Evolutionary conservation across 2,329 filamentous ascomycete species (phyloP).

Genomic region (Reticulascus tulasneorum): DNA sequence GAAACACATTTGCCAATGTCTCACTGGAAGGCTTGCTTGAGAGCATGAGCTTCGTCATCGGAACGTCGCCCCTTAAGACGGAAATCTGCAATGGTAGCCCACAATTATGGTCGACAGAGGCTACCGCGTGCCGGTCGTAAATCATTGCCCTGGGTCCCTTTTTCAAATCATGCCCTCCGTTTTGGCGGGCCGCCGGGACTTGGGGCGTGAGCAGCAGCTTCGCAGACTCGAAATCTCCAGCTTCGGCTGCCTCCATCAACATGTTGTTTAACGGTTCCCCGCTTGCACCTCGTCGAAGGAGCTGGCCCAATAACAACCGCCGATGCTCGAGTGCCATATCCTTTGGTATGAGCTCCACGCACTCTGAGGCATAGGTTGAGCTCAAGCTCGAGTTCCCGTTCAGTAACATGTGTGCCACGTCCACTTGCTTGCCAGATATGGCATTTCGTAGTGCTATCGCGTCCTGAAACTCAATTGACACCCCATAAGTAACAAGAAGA

Average conservation of each 20-base stretch:
- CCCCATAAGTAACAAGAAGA: conserved; percentile 49
- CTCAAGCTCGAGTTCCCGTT: conserved; percentile 38
- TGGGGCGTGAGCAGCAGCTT: conserved; percentile 46
- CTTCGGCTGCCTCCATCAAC: conserved; percentile 45
- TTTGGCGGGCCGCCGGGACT: conserved; percentile 33
- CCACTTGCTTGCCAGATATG: conserved; percentile 40
- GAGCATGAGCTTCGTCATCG: conserved; percentile 43
- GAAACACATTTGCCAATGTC: conserved; percentile 46
- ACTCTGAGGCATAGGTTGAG: conserved; percentile 44
- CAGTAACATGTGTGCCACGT: conserved; percentile 44
- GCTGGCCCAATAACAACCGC: conserved; percentile 36
- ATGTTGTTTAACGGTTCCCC: conserved; percentile 44
- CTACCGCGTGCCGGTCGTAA: conserved; percentile 41
- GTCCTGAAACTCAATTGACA: conserved; percentile 51
- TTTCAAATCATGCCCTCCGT: conserved; percentile 9
- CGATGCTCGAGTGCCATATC: conserved; percentile 42
- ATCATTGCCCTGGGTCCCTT: conserved; percentile 22
- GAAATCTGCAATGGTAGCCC: conserved; percentile 49
- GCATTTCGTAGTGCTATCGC: conserved; percentile 45
- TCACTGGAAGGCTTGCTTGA: conserved; percentile 40
- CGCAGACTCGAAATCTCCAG: conserved; percentile 42
- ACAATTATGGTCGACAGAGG: conserved; percentile 48
- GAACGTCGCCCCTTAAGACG: conserved; percentile 38
- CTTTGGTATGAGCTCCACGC: conserved; percentile 45
- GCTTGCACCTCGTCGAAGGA: conserved; percentile 48